Conservation (phyloP, 495 filamentous ascomycete species). For the Filosporella fistucella region DNA sequence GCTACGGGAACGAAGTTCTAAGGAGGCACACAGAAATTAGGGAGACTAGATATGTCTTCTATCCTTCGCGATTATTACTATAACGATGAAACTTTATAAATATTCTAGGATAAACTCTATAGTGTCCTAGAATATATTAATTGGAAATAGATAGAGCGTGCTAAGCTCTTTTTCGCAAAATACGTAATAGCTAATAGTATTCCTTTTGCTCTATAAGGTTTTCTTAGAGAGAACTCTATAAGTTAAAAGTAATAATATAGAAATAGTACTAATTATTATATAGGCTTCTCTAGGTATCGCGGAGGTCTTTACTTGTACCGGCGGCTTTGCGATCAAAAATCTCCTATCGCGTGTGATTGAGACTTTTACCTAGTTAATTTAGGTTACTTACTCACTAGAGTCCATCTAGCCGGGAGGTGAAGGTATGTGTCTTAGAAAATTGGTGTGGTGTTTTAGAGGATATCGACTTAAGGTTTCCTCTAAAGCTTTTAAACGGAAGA, state of each 20-base stretch:
- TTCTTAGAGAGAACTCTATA: conserved; percentile 36
- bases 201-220: conserved; percentile 2
- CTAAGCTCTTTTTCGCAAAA: conserved; percentile 61
- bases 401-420: conserved; percentile 63
- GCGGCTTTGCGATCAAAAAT: conserved; percentile 65
- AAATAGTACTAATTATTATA: conserved; percentile 54
- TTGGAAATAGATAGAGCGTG: conserved; percentile 69
- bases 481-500: not conserved
- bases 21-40: not conserved
- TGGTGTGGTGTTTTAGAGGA: not conserved
- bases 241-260: conserved; percentile 26
- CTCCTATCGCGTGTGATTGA: conserved; percentile 65
- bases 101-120: conserved; percentile 63
- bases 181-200: conserved; percentile 38
- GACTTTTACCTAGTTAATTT: conserved; percentile 65
- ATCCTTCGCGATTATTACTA: conserved; percentile 53
- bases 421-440: not conserved
- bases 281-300: conserved; percentile 58
- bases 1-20: conserved; percentile 4
- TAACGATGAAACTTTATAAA: conserved; percentile 47
- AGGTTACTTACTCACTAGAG: conserved; percentile 58
- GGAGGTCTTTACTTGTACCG: conserved; percentile 72
- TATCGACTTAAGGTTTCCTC: no score
- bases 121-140: conserved; percentile 72
- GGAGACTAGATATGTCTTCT: conserved; percentile 49